A percentile compares a stretch with the other conserved stretches of the same genome.
These are phyloP conservation scores for Zoysia matrella DNA, from an alignment of 202 grass and related monocot species.

Conservation along the genomic window DNA sequence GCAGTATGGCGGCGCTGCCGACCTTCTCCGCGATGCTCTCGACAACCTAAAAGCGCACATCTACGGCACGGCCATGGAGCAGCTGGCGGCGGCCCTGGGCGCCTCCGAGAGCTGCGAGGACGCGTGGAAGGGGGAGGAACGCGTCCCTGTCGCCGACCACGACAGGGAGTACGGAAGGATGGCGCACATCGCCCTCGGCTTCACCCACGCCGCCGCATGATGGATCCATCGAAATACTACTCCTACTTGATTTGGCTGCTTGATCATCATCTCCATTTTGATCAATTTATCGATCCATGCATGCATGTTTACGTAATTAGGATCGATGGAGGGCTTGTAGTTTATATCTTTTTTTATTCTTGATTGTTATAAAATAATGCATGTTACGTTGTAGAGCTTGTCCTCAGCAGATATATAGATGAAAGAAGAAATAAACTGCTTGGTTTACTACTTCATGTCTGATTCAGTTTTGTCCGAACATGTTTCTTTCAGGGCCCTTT, in stretches of 20 bases:
- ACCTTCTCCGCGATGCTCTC: slow-evolving; percentile 65
- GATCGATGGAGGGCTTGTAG: too few relatives aligned
- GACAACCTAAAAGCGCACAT: slow-evolving; percentile 67
- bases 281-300: neutral
- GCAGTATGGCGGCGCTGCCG: slow-evolving; percentile 52
- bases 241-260: too few relatives aligned
- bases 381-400: too few relatives aligned
- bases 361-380: too few relatives aligned
- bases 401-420: too few relatives aligned
- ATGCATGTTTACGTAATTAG: neutral
- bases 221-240: too few relatives aligned
- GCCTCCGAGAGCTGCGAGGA: slow-evolving; percentile 62
- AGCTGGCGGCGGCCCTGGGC: slow-evolving; percentile 43
- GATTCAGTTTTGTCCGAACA: too few relatives aligned
- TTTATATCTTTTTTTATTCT: too few relatives aligned
- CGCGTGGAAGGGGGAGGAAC: slow-evolving; percentile 40
- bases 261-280: too few relatives aligned
- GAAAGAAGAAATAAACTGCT: too few relatives aligned
- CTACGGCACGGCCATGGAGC: slow-evolving; percentile 51
- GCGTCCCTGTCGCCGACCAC: slow-evolving; percentile 32
- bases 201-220: slow-evolving; percentile 60
- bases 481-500: too few relatives aligned
- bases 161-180: slow-evolving; percentile 65
- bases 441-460: too few relatives aligned
- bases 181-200: neutral